Evolutionary conservation across 192 early-diverging fungal species (phyloP).

Genomic region (Mortierella hygrophila): DNA sequence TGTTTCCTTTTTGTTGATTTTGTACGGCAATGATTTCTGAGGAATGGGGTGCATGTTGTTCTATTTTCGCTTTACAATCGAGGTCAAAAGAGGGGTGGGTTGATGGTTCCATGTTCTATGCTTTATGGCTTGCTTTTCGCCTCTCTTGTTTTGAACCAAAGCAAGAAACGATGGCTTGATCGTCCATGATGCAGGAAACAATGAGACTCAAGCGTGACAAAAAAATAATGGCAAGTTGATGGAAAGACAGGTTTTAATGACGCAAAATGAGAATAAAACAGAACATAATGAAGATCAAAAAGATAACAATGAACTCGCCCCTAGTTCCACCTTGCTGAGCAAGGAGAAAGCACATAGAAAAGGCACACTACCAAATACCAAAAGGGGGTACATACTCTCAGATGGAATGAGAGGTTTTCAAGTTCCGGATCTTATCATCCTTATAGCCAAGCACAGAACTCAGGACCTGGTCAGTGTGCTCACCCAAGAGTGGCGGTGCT

Average conservation of each 20-base stretch:
- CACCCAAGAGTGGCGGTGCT: slow-evolving; percentile 88
- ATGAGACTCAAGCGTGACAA: background rate
- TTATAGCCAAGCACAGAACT: slow-evolving; percentile 71
- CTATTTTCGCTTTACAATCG: too few species aligned
- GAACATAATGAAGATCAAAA: background rate
- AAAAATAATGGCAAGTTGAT: background rate
- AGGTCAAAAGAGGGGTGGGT: too few species aligned
- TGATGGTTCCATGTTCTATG: too few species aligned
- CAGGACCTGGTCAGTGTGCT: slow-evolving; percentile 88
- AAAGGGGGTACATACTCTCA: background rate
- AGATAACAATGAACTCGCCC: background rate
- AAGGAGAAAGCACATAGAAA: background rate
- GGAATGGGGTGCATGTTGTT: too few species aligned
- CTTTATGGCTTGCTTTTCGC: too few species aligned
- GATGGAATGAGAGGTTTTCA: slow-evolving; percentile 57
- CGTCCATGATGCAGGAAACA: background rate
- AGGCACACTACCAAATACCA: background rate
- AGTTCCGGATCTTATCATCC: slow-evolving; percentile 63
- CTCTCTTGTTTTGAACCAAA: too few species aligned
- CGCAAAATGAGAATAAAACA: background rate
- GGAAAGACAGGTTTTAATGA: background rate
- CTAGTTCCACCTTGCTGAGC: background rate
- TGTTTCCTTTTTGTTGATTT: too few species aligned
- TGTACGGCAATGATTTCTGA: too few species aligned
- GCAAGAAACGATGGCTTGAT: background rate